These are phyloP conservation scores for Phialemoniopsis sp. DNA, from an alignment of 2,329 filamentous ascomycete species.

Conservation along the genomic window DNA sequence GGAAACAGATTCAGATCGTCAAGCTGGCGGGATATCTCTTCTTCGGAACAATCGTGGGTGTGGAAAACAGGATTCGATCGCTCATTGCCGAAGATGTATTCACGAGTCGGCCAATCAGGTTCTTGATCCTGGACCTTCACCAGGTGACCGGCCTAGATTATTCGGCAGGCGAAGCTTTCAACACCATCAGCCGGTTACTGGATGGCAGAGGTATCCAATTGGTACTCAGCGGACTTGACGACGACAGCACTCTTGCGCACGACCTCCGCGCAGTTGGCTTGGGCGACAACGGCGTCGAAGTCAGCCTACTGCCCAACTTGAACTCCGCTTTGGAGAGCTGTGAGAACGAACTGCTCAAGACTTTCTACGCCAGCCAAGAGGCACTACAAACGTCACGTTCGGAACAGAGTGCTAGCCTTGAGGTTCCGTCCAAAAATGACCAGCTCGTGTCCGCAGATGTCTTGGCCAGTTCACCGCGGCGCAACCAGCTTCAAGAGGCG, in stretches of 20 bases:
- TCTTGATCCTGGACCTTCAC: conserved; percentile 81
- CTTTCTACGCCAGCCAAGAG: conserved; percentile 69
- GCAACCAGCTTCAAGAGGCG: conserved; percentile 71
- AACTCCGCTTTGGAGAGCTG: conserved; percentile 93
- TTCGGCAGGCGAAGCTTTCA: conserved; percentile 92
- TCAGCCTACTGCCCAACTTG: conserved; percentile 80
- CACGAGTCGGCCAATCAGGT: conserved; percentile 73
- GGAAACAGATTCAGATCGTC: conserved; percentile 82
- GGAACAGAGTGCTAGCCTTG: conserved; percentile 36
- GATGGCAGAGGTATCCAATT: conserved; percentile 73
- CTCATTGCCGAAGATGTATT: conserved; percentile 84
- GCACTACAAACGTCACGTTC: conserved; percentile 43
- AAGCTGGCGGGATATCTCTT: conserved; percentile 96
- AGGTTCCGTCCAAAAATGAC: conserved; percentile 38
- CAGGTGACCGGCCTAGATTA: conserved; percentile 94
- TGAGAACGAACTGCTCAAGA: conserved; percentile 88
- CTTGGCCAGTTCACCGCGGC: conserved; percentile 74
- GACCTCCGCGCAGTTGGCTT: conserved; percentile 82
- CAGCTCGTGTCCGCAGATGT: conserved; percentile 28
- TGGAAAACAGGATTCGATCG: conserved; percentile 81
- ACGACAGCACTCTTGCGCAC: conserved; percentile 70
- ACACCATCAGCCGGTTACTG: conserved; percentile 82
- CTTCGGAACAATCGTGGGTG: conserved; percentile 94
- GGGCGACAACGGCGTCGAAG: conserved; percentile 66
- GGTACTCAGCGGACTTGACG: conserved; percentile 76